These are phyloP conservation scores for Cladorrhinum samala DNA, from an alignment of 495 filamentous ascomycete species.

Conservation along the genomic window DNA sequence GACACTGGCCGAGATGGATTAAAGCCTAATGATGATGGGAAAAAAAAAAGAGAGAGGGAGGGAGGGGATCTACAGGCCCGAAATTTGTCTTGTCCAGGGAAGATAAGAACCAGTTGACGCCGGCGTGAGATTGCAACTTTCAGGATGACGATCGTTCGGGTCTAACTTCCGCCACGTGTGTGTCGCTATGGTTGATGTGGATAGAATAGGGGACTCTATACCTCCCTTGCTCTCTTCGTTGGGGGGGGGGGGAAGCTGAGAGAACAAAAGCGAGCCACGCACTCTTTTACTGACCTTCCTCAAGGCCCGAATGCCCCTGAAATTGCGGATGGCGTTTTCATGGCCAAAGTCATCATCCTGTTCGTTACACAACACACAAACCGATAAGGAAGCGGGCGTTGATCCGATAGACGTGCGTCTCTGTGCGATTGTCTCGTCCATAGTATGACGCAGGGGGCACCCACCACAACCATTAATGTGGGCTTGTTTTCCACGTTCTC, in stretches of 20 bases:
- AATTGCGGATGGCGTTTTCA: too few species aligned
- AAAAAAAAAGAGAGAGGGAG: neutral
- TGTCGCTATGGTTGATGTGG: conserved; percentile 7
- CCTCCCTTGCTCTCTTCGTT: neutral
- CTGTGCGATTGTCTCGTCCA: too few species aligned
- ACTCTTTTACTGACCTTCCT: neutral
- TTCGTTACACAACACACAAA: too few species aligned
- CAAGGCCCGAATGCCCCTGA: too few species aligned
- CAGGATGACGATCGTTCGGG: conserved; percentile 7
- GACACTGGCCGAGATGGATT: conserved; percentile 4
- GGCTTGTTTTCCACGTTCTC: too few species aligned
- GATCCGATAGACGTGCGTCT: too few species aligned
- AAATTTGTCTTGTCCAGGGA: too few species aligned
- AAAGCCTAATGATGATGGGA: conserved; percentile 13
- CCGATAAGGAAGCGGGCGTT: too few species aligned
- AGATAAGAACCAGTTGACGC: neutral
- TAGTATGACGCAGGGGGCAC: too few species aligned
- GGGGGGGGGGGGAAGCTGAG: too few species aligned
- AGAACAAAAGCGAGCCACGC: neutral
- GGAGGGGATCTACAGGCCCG: neutral
- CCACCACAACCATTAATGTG: too few species aligned
- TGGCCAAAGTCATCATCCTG: too few species aligned
- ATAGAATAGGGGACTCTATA: conserved; percentile 2
- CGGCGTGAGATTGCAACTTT: neutral
- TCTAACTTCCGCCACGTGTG: conserved; percentile 16